Percentiles rank a stretch among this genome's conserved stretches.
phyloP scores from a whole-genome alignment of 1,284 basidiomycete species.

The Papiliotrema terrestris region DNA sequence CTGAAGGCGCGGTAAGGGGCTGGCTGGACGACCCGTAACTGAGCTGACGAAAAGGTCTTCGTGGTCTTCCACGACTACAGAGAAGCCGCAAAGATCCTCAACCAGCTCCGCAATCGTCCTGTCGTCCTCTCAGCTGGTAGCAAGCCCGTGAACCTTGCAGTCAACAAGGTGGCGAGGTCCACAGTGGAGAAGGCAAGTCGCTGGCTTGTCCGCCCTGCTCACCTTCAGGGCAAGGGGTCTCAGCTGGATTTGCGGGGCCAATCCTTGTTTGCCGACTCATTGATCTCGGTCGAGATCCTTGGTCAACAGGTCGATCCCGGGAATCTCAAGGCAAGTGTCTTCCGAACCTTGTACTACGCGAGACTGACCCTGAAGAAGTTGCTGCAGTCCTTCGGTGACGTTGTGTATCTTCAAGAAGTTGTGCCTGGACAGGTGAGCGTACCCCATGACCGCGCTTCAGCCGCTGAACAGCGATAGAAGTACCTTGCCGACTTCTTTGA shows the following conservation, averaged over 20 bases:
- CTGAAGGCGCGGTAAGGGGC: slow-evolving; percentile 27
- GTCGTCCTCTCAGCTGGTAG: slow-evolving; percentile 14
- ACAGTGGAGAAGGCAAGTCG: slow-evolving; percentile 23
- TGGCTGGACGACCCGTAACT: not conserved
- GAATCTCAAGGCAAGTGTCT: slow-evolving; percentile 16
- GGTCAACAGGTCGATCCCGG: slow-evolving; percentile 9
- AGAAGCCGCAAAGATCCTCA: slow-evolving; percentile 26
- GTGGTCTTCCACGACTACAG: slow-evolving; percentile 40
- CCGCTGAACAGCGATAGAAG: slow-evolving; percentile 10
- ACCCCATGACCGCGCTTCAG: not conserved
- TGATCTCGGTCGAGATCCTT: slow-evolving; percentile 16
- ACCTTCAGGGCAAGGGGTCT: not conserved
- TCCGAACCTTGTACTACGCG: not conserved
- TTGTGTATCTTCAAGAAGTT: not conserved
- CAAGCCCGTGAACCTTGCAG: slow-evolving; percentile 16
- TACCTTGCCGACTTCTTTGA: slow-evolving; percentile 43
- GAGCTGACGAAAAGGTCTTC: slow-evolving; percentile 26
- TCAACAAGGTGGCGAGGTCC: slow-evolving; percentile 17
- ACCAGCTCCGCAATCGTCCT: slow-evolving; percentile 14
- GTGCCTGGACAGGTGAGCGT: not conserved
- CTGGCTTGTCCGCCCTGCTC: not conserved
- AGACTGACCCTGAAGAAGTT: not conserved
- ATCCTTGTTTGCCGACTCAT: slow-evolving; percentile 10
- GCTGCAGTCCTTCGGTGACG: not conserved
- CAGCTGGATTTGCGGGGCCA: slow-evolving; percentile 1